phyloP scores from a whole-genome alignment of 2,329 filamentous ascomycete species.

The Aspergillus fructus region DNA sequence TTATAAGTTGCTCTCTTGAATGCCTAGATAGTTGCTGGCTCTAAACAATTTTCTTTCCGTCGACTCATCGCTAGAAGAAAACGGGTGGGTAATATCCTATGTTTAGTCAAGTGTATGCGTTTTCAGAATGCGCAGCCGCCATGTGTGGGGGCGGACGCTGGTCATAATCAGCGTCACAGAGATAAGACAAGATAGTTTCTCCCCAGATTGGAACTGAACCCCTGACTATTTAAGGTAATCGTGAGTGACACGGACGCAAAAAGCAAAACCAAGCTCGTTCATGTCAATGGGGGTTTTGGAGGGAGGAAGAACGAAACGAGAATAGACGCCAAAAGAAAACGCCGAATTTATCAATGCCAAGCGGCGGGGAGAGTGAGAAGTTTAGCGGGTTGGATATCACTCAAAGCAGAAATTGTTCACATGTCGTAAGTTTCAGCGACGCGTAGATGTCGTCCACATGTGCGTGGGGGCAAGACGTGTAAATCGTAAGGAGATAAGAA shows the following conservation, averaged over 20 bases:
- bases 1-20: slow-evolving; percentile 1
- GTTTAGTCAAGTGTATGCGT: slow-evolving; percentile 7
- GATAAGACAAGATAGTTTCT: neutral
- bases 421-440: slow-evolving; percentile 24
- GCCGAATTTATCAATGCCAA: slow-evolving; percentile 34
- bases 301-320: neutral
- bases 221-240: neutral
- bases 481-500: slow-evolving; percentile 19
- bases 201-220: neutral
- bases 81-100: slow-evolving; percentile 9
- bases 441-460: slow-evolving; percentile 33
- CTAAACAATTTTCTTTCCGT: slow-evolving; percentile 16
- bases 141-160: neutral
- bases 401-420: slow-evolving; percentile 16
- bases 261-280: slow-evolving; percentile 14
- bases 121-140: slow-evolving; percentile 1
- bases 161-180: slow-evolving; percentile 10
- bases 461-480: slow-evolving; percentile 26
- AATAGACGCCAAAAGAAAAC: slow-evolving; percentile 23
- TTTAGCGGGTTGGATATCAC: slow-evolving; percentile 28
- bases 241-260: slow-evolving; percentile 4
- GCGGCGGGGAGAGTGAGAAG: slow-evolving; percentile 23
- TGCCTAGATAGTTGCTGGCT: slow-evolving; percentile 2
- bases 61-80: slow-evolving; percentile 14
- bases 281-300: slow-evolving; percentile 10